Evolutionary conservation across 2,329 filamentous ascomycete species (phyloP).

Genomic region (Exophiala spinifera): DNA sequence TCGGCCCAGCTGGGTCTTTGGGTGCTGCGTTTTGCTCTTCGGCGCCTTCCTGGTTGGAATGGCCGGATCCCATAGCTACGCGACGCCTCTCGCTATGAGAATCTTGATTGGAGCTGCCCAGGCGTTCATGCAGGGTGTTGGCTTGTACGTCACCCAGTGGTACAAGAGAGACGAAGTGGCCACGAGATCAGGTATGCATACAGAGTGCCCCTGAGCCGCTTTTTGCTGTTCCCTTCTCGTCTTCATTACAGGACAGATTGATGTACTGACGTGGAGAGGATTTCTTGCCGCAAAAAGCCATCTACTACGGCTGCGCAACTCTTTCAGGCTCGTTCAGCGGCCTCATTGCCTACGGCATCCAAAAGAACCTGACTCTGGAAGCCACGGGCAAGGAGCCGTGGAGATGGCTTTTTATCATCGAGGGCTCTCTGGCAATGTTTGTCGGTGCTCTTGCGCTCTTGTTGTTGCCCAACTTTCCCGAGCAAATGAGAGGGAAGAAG

Average conservation of each 20-base stretch:
- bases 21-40: conserved; percentile 7
- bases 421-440: conserved; percentile 62
- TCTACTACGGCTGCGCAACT: conserved; percentile 55
- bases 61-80: conserved; percentile 8
- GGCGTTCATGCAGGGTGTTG: conserved; percentile 11
- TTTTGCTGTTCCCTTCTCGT: no score
- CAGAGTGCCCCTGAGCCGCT: no score
- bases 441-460: conserved; percentile 58
- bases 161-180: conserved; percentile 15
- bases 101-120: conserved; percentile 10
- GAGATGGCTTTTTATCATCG: conserved; percentile 67
- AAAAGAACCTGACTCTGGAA: conserved; percentile 58
- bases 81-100: conserved; percentile 9
- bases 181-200: conserved; percentile 8
- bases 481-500: neutral
- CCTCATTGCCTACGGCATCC: conserved; percentile 62
- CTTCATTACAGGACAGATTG: no score
- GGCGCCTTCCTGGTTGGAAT: conserved; percentile 4
- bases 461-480: conserved; percentile 64
- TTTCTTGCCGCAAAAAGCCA: neutral
- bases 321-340: conserved; percentile 71
- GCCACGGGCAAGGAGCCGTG: conserved; percentile 54
- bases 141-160: conserved; percentile 11
- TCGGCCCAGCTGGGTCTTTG: neutral
- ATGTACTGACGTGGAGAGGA: neutral